Conservation (phyloP, 495 filamentous ascomycete genomes). For the Annulohypoxylon moriforme region DNA sequence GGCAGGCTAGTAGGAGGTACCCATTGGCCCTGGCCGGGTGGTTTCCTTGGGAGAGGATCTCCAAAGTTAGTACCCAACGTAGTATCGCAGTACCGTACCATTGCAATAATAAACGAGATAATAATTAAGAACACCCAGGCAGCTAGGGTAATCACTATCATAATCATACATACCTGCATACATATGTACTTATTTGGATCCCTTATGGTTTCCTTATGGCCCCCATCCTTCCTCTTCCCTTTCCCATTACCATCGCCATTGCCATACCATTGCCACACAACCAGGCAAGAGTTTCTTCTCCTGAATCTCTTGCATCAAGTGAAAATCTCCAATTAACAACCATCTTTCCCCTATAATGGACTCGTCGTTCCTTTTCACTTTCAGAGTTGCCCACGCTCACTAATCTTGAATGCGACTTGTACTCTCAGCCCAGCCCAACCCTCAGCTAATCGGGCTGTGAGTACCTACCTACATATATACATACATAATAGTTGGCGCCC, state of each 20-base stretch:
- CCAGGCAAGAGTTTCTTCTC: constrained; percentile 18
- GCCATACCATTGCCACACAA: neutral
- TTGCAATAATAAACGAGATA: constrained; percentile 46
- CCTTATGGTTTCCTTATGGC: constrained; percentile 44
- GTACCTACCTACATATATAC: neutral
- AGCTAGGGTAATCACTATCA: constrained; percentile 12
- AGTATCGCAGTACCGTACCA: constrained; percentile 33
- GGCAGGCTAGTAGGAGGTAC: constrained; percentile 21
- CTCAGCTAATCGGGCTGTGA: neutral
- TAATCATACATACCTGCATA: constrained; percentile 34
- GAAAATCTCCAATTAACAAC: constrained; percentile 9
- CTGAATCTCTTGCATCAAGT: constrained; percentile 3
- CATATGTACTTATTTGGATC: constrained; percentile 25
- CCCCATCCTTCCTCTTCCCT: constrained; percentile 30
- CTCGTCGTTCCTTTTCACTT: constrained; percentile 25
- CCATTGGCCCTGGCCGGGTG: constrained; percentile 1
- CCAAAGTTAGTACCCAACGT: constrained; percentile 28
- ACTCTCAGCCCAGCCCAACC: neutral
- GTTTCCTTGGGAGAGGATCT: constrained; percentile 35
- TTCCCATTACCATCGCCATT: constrained; percentile 9
- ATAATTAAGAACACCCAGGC: constrained; percentile 22
- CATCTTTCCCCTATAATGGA: constrained; percentile 27
- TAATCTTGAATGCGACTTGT: constrained; percentile 19
- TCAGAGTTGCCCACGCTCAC: constrained; percentile 26
- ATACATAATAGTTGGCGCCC: neutral